These are phyloP conservation scores for Fonsecaea pugnacius DNA, from an alignment of 2,329 filamentous ascomycete species.

Conservation along the genomic window DNA sequence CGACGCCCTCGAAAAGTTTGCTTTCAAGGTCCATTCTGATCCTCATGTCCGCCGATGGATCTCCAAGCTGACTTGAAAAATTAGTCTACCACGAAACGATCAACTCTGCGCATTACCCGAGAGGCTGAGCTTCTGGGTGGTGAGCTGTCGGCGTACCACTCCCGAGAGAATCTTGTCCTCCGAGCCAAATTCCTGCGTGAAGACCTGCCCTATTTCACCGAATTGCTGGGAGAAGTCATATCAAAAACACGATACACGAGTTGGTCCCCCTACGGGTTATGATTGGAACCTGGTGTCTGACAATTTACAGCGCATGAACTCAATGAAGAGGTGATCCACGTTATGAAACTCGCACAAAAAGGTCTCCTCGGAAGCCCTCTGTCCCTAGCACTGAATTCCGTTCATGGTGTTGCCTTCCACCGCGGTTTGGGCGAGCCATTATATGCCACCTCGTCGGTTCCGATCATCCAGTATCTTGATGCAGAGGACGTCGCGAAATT, in stretches of 20 bases:
- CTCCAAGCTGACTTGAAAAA: conserved; percentile 44
- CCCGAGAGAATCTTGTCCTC: conserved; percentile 88
- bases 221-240: conserved; percentile 90
- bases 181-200: conserved; percentile 93
- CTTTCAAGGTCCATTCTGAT: conserved; percentile 79
- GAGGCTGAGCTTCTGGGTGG: conserved; percentile 95
- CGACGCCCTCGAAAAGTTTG: conserved; percentile 89
- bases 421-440: conserved; percentile 82
- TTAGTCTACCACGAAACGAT: conserved; percentile 80
- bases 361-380: conserved; percentile 65
- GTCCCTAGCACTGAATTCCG: conserved; percentile 80
- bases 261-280: conserved; percentile 41
- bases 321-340: conserved; percentile 79
- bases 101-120: conserved; percentile 87
- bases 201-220: conserved; percentile 96
- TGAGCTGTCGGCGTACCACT: conserved; percentile 84
- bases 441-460: conserved; percentile 71
- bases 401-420: conserved; percentile 88
- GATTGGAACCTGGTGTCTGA: conserved; percentile 11
- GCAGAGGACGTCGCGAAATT: conserved; percentile 75
- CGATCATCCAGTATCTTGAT: conserved; percentile 79
- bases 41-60: conserved; percentile 5
- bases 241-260: conserved; percentile 82
- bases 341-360: conserved; percentile 78
- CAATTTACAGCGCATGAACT: conserved; percentile 75